phyloP scores from a whole-genome alignment of 2,329 filamentous ascomycete genomes.

The Magnaporthiopsis rhizophila region DNA sequence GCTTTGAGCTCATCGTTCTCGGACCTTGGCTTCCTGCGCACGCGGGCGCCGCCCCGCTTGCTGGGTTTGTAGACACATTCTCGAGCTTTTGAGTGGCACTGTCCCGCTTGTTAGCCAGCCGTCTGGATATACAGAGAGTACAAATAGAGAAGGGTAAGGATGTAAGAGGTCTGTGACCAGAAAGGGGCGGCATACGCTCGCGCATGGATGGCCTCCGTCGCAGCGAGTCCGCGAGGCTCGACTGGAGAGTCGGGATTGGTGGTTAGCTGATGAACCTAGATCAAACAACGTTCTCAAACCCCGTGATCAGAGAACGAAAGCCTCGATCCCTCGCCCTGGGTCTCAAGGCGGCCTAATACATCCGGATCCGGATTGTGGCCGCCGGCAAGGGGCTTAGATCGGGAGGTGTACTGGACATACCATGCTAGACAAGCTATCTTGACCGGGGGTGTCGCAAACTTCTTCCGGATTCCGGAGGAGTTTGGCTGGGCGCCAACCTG shows the following conservation, averaged over 20 bases:
- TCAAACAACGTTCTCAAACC: background rate
- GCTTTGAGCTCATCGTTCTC: conserved; percentile 18
- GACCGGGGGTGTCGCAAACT: conserved; percentile 38
- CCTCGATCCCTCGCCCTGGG: too few relatives aligned
- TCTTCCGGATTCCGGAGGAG: conserved; percentile 19
- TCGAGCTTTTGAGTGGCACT: conserved; percentile 31
- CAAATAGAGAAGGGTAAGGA: background rate
- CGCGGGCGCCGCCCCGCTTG: conserved; percentile 33
- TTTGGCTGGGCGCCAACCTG: conserved; percentile 1
- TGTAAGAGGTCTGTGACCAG: background rate
- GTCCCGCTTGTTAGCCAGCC: conserved; percentile 1
- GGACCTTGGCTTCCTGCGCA: conserved; percentile 29
- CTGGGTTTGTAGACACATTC: conserved; percentile 36
- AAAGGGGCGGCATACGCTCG: conserved; percentile 10
- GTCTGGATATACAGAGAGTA: background rate
- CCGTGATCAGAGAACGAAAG: too few relatives aligned
- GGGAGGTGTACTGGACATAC: conserved; percentile 22
- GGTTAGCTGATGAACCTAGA: background rate
- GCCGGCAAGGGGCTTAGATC: background rate
- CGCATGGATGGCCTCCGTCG: conserved; percentile 15
- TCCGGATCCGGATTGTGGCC: background rate
- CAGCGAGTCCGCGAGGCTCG: conserved; percentile 18
- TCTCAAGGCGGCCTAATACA: too few relatives aligned
- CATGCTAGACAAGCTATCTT: conserved; percentile 43
- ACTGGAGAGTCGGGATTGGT: conserved; percentile 7